Conservation (phyloP, 495 filamentous ascomycete genomes). For the Aspergillus cristatus region DNA sequence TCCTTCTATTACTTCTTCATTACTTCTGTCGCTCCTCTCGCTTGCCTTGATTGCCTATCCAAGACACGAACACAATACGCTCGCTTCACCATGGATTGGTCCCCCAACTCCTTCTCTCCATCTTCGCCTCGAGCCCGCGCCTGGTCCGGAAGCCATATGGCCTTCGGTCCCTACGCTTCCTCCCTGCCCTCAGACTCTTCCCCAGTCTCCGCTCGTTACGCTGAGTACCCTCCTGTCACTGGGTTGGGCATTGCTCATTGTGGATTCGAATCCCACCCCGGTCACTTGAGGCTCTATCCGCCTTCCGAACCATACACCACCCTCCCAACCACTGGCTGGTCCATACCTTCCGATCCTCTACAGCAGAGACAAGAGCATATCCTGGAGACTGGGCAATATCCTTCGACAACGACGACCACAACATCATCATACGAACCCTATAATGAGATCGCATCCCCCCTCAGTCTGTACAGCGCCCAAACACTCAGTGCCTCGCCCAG, state of each 20-base stretch:
- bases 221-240: conserved; percentile 5
- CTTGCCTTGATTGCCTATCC: no score
- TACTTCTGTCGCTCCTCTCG: background rate
- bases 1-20: conserved; percentile 2
- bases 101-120: conserved; percentile 1
- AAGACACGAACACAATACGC: no score
- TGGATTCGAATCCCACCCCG: conserved; percentile 8
- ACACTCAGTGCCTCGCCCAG: conserved; percentile 17
- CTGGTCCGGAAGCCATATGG: background rate
- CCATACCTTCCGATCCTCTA: conserved; percentile 10
- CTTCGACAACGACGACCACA: conserved; percentile 9
- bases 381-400: conserved; percentile 9
- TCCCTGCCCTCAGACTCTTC: conserved; percentile 1
- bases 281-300: conserved; percentile 9
- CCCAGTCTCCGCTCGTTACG: no score
- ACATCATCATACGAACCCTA: conserved; percentile 17
- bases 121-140: conserved; percentile 6
- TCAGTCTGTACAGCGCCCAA: conserved; percentile 18
- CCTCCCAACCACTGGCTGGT: conserved; percentile 8
- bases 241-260: conserved; percentile 29
- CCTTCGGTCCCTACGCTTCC: conserved; percentile 1
- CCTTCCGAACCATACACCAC: conserved; percentile 5
- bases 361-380: conserved; percentile 13
- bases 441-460: conserved; percentile 13
- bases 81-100: conserved; percentile 8